A percentile compares a stretch with the other conserved stretches of the same genome.
These are phyloP conservation scores for Sclerotinia sclerotiorum DNA, from an alignment of 2,329 filamentous ascomycete species.

Conservation along the genomic window DNA sequence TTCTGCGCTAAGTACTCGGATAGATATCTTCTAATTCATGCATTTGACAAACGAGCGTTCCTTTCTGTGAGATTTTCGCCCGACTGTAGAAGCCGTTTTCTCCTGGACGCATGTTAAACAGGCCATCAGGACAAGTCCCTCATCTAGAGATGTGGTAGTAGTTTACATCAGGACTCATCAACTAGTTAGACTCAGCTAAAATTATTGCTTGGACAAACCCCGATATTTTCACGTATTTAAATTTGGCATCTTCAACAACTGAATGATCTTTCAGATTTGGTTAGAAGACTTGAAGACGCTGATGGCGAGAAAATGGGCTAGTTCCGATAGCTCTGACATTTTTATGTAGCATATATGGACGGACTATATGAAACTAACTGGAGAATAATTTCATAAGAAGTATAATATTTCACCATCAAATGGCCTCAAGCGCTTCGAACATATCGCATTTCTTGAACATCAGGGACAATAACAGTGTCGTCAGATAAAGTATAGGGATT, in stretches of 20 bases:
- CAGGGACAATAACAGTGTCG: background rate
- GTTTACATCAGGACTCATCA: no score
- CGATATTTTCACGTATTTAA: background rate
- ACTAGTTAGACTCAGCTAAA: background rate
- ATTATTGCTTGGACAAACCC: background rate
- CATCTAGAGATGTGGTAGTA: background rate
- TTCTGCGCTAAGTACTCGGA: slow-evolving; percentile 87
- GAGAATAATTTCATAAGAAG: no score
- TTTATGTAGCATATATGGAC: background rate
- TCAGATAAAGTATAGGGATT: background rate
- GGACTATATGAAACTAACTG: background rate
- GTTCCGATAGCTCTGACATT: background rate
- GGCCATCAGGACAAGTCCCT: background rate
- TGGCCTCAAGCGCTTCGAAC: background rate
- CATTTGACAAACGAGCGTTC: slow-evolving; percentile 50
- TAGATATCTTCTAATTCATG: slow-evolving; percentile 70
- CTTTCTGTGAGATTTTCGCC: slow-evolving; percentile 52
- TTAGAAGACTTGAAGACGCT: background rate
- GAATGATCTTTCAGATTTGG: background rate
- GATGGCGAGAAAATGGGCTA: background rate
- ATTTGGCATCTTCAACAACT: background rate
- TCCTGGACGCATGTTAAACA: slow-evolving; percentile 30
- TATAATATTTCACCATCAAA: background rate
- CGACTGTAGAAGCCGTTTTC: slow-evolving; percentile 78
- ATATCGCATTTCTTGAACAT: background rate